Evolutionary conservation across 176 grass and related monocot genomes (phyloP).

Genomic region (Juncus effusus): DNA sequence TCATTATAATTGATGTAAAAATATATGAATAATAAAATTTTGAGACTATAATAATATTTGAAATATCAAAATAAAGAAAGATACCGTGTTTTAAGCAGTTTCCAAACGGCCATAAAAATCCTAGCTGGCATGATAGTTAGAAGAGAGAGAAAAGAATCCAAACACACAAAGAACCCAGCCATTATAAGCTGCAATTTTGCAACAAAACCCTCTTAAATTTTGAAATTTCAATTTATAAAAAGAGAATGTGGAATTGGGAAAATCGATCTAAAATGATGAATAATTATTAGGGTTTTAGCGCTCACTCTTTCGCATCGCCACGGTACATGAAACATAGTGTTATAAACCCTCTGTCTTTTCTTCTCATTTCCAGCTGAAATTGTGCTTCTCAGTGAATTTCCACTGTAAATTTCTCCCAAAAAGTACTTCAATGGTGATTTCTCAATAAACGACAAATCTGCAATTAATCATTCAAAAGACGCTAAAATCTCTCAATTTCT

Average conservation of each 20-base stretch:
- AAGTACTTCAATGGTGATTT: constrained; percentile 90
- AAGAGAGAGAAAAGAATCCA: constrained; percentile 90
- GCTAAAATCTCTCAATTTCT: constrained; percentile 9
- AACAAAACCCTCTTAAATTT: constrained; percentile 5
- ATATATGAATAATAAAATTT: constrained; percentile 2
- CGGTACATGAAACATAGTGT: constrained; percentile 99
- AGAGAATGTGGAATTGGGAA: not conserved
- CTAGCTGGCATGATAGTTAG: constrained; percentile 89
- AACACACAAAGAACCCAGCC: constrained; percentile 80
- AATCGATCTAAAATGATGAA: not conserved
- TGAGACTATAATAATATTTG: not conserved
- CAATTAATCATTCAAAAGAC: constrained; percentile 13
- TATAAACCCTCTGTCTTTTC: constrained; percentile 91
- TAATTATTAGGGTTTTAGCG: not conserved
- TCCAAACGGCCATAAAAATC: constrained; percentile 71
- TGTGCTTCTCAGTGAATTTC: constrained; percentile 92
- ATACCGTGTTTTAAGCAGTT: constrained; percentile 65
- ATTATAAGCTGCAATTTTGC: constrained; percentile 82
- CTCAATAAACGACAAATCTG: constrained; percentile 29
- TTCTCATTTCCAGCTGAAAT: constrained; percentile 94
- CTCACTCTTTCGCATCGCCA: constrained; percentile 99
- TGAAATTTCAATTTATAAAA: not conserved
- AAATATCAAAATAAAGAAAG: constrained; percentile 25
- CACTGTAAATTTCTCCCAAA: constrained; percentile 78
- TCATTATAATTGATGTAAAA: constrained; percentile 15